Evolutionary conservation across 2,329 filamentous ascomycete genomes (phyloP).

Genomic region (Escovopsis sp.): DNA sequence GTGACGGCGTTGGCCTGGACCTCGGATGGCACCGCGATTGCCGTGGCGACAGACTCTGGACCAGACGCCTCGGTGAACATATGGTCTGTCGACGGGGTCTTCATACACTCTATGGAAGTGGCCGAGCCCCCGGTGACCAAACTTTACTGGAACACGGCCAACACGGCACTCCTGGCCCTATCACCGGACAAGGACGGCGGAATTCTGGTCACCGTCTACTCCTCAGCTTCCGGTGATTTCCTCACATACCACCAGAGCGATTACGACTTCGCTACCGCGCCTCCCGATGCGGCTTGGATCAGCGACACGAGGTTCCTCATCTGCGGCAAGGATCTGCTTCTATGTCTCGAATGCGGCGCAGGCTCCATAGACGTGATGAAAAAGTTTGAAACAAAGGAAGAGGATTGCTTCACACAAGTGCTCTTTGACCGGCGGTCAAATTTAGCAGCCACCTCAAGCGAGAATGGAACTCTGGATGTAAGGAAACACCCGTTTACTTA

Average conservation of each 20-base stretch:
- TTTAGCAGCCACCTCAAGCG: slow-evolving; percentile 43
- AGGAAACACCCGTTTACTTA: slow-evolving; percentile 13
- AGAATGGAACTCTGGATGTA: slow-evolving; percentile 46
- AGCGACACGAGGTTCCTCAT: slow-evolving; percentile 43
- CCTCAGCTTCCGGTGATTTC: slow-evolving; percentile 26
- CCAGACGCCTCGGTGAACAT: slow-evolving; percentile 38
- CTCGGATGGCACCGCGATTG: slow-evolving; percentile 38
- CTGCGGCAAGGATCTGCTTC: slow-evolving; percentile 40
- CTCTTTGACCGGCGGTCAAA: slow-evolving; percentile 40
- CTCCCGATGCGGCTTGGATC: slow-evolving; percentile 46
- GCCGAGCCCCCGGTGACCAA: slow-evolving; percentile 48
- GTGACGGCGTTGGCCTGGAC: slow-evolving; percentile 49
- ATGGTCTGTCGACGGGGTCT: slow-evolving; percentile 38
- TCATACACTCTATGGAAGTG: slow-evolving; percentile 38
- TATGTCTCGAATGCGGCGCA: slow-evolving; percentile 32
- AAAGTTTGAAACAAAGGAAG: slow-evolving; percentile 37
- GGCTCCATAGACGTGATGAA: slow-evolving; percentile 29
- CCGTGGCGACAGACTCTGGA: slow-evolving; percentile 41
- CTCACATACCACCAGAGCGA: slow-evolving; percentile 32
- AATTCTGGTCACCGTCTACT: slow-evolving; percentile 41
- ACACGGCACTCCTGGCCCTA: slow-evolving; percentile 40
- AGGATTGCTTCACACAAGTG: slow-evolving; percentile 39
- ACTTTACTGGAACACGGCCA: slow-evolving; percentile 44
- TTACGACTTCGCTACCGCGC: slow-evolving; percentile 35
- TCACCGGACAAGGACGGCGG: slow-evolving; percentile 36